Base-by-base conservation (phyloP, 495 filamentous ascomycete species). In the Polyplosphaeria fusca region DNA sequence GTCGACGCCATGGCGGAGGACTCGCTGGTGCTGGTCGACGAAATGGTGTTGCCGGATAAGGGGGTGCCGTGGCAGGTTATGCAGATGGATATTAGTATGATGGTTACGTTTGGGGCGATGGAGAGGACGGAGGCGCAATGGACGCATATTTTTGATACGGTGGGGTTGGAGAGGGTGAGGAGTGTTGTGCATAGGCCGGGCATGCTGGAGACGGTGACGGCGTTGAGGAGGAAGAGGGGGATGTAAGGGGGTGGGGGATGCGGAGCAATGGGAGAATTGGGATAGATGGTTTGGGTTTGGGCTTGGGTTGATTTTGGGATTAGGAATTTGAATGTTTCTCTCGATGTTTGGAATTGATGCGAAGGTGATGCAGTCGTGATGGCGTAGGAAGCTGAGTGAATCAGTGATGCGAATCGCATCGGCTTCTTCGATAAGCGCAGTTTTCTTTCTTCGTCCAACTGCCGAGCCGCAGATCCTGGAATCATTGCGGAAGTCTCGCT, bases 11-110 rank as follows among this genome's bases (percentile, higher is more conserved):
- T 78, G 70, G 65, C 53, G 0, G 5, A 49, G 13, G 68, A 74
- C 19, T 77, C 75, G 2, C 45, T 61, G n/a, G 56, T 79, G 13
- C 53, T 79, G 24, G 61, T 79, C 35, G 73, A 76, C 45, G 77
- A 79, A 35, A 73, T 75, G 61, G 70, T 79, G 4, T 48, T 79
- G 4, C 68, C 72, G 54, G 59, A 50, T 32, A 24, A 38, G 16
- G 37, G 37, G 16, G 38, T 52, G 11, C 25, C 2, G 11, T 52
- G 49, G 49, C 22, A 42, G 42, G 46, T 41, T 22, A 49, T 27
- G 45, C 53, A 57, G 30, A 38, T 30, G 3, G 53, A 57, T 27
- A 18, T 57, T 3, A 27, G 43, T 1, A 57, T 57, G 53, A 48
- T 57, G 53, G 20, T 19, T 5, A 11, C 13, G 19, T 41, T 41